phyloP scores from a whole-genome alignment of 495 filamentous ascomycete genomes.

The Aspergillus egyptiacus region DNA sequence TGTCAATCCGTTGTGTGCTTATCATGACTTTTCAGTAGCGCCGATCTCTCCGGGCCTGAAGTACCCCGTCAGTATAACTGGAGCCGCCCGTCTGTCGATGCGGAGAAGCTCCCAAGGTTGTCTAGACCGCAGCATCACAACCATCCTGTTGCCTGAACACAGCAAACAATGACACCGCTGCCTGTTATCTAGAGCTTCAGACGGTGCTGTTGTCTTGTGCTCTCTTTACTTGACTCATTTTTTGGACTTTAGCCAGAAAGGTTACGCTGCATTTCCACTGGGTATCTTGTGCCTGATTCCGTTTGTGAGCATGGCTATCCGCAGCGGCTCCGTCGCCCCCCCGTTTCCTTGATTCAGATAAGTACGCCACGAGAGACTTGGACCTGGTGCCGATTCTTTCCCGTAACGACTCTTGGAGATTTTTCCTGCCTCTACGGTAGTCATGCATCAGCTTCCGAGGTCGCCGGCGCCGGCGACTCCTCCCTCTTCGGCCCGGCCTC shows the following conservation, averaged over 20 bases:
- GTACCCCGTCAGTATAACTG: slow-evolving; percentile 26
- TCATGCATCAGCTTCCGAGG: slow-evolving; percentile 82
- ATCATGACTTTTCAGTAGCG: slow-evolving; percentile 20
- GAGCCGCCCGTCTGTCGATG: slow-evolving; percentile 30
- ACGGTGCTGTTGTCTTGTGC: slow-evolving; percentile 1
- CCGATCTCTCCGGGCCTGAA: slow-evolving; percentile 19
- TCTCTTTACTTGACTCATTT: slow-evolving; percentile 10
- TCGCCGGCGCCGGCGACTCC: slow-evolving; percentile 60
- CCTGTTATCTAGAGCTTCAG: slow-evolving; percentile 20
- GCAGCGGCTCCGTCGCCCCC: slow-evolving; percentile 23
- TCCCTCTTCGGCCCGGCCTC: slow-evolving; percentile 57
- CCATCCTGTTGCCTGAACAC: slow-evolving; percentile 21
- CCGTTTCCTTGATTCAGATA: slow-evolving; percentile 31
- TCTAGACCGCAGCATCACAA: slow-evolving; percentile 28
- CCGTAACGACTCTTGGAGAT: slow-evolving; percentile 12
- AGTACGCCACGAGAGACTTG: slow-evolving; percentile 24
- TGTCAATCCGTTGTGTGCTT: too few relatives aligned
- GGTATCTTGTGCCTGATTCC: slow-evolving; percentile 6
- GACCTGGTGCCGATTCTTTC: slow-evolving; percentile 4
- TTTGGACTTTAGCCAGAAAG: slow-evolving; percentile 1
- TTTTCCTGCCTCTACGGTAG: slow-evolving; percentile 1
- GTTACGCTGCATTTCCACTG: not conserved
- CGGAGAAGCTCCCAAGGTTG: slow-evolving; percentile 42
- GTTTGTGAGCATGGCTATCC: slow-evolving; percentile 40
- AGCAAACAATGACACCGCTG: slow-evolving; percentile 26